These are phyloP conservation scores for Coffea humblotiana DNA, from an alignment of 305 asterid species.

Conservation along the genomic window DNA sequence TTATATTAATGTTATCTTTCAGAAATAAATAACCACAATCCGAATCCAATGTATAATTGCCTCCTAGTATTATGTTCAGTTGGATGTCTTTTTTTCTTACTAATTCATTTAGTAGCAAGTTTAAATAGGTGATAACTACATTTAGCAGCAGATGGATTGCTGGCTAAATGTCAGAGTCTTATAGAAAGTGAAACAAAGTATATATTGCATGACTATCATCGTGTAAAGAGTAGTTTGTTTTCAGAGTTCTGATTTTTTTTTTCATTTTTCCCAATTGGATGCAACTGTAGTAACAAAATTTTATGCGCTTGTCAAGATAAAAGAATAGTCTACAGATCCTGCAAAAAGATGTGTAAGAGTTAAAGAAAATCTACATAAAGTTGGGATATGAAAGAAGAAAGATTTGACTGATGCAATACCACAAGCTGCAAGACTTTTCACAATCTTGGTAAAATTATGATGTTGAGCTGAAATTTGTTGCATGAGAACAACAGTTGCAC, in stretches of 20 bases:
- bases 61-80: too few species aligned
- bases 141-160: too few species aligned
- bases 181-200: too few species aligned
- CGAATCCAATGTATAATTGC: too few species aligned
- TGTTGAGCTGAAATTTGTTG: constrained; percentile 21
- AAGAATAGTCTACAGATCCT: background rate
- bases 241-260: too few species aligned
- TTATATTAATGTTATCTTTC: background rate
- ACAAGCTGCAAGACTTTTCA: background rate
- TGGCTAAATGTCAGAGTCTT: too few species aligned
- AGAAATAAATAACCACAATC: background rate
- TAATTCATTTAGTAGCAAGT: too few species aligned
- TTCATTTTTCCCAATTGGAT: background rate
- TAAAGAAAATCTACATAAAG: constrained; percentile 3
- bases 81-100: too few species aligned
- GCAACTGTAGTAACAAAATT: background rate
- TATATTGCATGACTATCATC: too few species aligned
- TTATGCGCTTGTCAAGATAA: too few species aligned
- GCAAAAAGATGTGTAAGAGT: background rate
- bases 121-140: too few species aligned
- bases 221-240: background rate
- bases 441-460: constrained; percentile 28
- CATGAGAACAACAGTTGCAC: constrained; percentile 9
- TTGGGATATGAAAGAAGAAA: constrained; percentile 8
- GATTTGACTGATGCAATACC: constrained; percentile 1